Evolutionary conservation across 345 rosid genomes (phyloP).

Genomic region (Arabidopsis arenosa): DNA sequence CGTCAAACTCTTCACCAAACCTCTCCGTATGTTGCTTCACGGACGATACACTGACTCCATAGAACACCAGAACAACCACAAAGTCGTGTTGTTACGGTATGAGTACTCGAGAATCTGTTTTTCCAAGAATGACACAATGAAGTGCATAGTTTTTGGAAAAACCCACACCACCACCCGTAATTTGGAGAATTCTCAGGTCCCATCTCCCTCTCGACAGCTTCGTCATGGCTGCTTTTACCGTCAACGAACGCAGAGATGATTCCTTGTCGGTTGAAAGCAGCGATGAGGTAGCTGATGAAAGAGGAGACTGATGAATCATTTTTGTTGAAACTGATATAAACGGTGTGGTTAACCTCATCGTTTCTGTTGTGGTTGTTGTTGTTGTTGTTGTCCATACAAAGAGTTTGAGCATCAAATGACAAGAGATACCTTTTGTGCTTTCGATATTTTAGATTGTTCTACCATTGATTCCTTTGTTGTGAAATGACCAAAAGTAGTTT

Average conservation of each 20-base stretch:
- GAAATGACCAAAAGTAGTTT: neutral
- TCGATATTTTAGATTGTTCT: too few relatives aligned
- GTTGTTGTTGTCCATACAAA: slow-evolving; percentile 5
- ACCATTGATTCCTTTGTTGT: neutral
- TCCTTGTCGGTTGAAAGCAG: slow-evolving; percentile 9
- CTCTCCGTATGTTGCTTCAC: neutral
- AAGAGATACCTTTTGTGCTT: neutral
- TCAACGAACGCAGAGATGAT: neutral
- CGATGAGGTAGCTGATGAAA: slow-evolving; percentile 20
- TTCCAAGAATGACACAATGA: neutral
- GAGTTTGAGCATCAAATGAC: neutral
- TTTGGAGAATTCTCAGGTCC: neutral
- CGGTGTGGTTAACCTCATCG: neutral
- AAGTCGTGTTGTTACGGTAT: neutral
- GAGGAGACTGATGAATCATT: slow-evolving; percentile 20
- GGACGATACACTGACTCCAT: neutral
- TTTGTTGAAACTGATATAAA: neutral
- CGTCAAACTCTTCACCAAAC: neutral
- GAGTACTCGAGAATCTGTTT: neutral
- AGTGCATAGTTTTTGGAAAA: neutral
- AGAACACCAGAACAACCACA: slow-evolving; percentile 16
- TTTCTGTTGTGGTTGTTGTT: too few relatives aligned
- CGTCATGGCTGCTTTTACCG: slow-evolving; percentile 14
- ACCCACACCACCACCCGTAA: slow-evolving; percentile 7
- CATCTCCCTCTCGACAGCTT: slow-evolving; percentile 8